These are phyloP conservation scores for Kazachstania kunashirensis DNA, from an alignment of 805 yeast genomes.

Conservation along the genomic window DNA sequence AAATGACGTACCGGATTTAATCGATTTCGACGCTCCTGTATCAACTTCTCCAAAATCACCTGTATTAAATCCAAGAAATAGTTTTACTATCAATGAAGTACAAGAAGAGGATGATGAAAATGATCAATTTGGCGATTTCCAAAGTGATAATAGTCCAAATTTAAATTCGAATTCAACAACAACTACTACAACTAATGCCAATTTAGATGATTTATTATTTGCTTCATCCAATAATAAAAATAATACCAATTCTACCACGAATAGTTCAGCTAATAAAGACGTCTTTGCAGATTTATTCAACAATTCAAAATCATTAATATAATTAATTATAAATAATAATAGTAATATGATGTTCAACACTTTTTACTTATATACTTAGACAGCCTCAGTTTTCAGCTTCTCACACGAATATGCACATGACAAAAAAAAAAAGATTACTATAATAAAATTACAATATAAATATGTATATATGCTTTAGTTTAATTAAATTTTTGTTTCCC, in stretches of 20 bases:
- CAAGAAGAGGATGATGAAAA: conserved; percentile 19
- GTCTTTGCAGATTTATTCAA: conserved; percentile 25
- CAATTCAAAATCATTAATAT: conserved; percentile 26
- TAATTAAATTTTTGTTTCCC: no score
- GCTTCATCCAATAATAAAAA: conserved; percentile 10
- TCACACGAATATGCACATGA: no score
- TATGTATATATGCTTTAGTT: no score
- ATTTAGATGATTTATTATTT: conserved; percentile 12
- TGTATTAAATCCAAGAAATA: neutral
- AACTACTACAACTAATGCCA: conserved; percentile 7
- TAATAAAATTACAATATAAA: no score
- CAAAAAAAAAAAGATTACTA: no score
- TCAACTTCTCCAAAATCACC: conserved; percentile 4
- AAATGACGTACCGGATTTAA: conserved; percentile 22
- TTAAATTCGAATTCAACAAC: conserved; percentile 1
- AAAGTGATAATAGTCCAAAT: conserved; percentile 20
- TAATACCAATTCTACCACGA: conserved; percentile 5
- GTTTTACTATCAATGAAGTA: conserved; percentile 1
- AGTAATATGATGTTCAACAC: no score
- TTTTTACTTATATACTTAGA: no score
- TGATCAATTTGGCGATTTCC: conserved; percentile 33
- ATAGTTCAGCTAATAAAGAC: no score
- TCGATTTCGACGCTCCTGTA: conserved; percentile 21
- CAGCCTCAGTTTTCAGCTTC: no score
- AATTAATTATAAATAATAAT: no score